Conservation (phyloP, 2,329 filamentous ascomycete species). For the Diaporthe ilicicola region DNA sequence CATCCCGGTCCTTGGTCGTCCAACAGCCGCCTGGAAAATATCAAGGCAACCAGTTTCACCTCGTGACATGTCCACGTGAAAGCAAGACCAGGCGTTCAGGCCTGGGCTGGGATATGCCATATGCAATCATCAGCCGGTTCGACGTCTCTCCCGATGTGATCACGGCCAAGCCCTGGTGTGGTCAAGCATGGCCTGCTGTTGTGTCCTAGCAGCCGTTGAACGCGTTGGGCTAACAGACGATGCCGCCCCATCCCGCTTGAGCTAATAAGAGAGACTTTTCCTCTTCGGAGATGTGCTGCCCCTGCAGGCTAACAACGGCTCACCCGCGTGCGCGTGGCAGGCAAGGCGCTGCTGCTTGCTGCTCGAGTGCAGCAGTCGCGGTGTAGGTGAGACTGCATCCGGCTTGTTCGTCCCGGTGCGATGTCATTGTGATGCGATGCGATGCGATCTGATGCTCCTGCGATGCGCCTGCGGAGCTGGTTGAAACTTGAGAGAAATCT, state of each 20-base stretch:
- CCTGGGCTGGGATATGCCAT: not conserved
- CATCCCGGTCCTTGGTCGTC: not conserved
- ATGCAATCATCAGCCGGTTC: not conserved
- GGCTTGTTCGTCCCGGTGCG: not conserved
- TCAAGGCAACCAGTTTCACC: constrained; percentile 4
- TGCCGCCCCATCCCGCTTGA: not conserved
- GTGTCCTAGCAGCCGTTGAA: not conserved
- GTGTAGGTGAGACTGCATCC: constrained; percentile 6
- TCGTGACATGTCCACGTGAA: constrained; percentile 1
- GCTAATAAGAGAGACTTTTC: not conserved
- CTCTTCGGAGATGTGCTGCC: not conserved
- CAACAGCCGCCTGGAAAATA: not conserved
- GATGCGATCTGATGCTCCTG: not conserved
- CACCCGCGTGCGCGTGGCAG: too few relatives aligned
- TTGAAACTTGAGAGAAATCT: constrained; percentile 8
- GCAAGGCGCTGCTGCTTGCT: not conserved
- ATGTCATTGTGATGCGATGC: not conserved
- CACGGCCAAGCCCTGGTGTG: too few relatives aligned
- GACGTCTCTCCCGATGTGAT: not conserved
- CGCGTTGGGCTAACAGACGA: not conserved
- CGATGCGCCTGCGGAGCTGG: too few relatives aligned
- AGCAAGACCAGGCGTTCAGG: not conserved
- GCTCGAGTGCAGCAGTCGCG: not conserved
- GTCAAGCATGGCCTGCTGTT: not conserved
- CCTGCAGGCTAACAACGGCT: not conserved